Conservation (phyloP, 2,329 filamentous ascomycete species). For the Talaromyces albobiverticillius region DNA sequence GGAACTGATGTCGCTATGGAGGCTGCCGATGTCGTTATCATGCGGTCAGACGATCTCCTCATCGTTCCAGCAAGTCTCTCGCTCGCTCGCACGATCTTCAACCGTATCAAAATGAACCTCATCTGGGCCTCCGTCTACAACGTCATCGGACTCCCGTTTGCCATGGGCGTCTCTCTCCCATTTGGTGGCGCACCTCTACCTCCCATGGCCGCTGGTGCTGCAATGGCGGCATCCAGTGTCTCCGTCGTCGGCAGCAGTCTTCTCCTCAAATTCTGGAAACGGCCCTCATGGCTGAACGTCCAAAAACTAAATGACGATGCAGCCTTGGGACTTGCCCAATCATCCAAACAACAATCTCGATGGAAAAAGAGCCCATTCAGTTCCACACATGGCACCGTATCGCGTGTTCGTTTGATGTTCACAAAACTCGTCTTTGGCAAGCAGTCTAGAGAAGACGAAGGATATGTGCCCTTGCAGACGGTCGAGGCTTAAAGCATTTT, state of each 20-base stretch:
- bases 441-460: slow-evolving; percentile 30
- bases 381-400: slow-evolving; percentile 13
- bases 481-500: slow-evolving; percentile 32
- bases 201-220: slow-evolving; percentile 89
- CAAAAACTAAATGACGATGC: slow-evolving; percentile 60
- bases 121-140: slow-evolving; percentile 95
- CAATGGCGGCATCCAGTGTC: slow-evolving; percentile 88
- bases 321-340: slow-evolving; percentile 24
- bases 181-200: slow-evolving; percentile 79
- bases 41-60: slow-evolving; percentile 87
- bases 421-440: slow-evolving; percentile 30
- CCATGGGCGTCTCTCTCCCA: slow-evolving; percentile 93
- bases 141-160: slow-evolving; percentile 83
- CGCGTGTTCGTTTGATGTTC: slow-evolving; percentile 17
- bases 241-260: slow-evolving; percentile 83
- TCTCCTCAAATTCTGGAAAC: slow-evolving; percentile 79
- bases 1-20: slow-evolving; percentile 98
- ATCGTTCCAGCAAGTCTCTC: slow-evolving; percentile 85
- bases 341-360: slow-evolving; percentile 2
- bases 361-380: slow-evolving; percentile 27
- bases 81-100: slow-evolving; percentile 81
- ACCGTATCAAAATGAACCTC: slow-evolving; percentile 89
- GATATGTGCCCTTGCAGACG: slow-evolving; percentile 46
- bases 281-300: slow-evolving; percentile 83
- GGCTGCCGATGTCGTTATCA: slow-evolving; percentile 91